These are phyloP conservation scores for Citrus cavaleriei DNA, from an alignment of 345 rosid genomes.

Conservation along the genomic window DNA sequence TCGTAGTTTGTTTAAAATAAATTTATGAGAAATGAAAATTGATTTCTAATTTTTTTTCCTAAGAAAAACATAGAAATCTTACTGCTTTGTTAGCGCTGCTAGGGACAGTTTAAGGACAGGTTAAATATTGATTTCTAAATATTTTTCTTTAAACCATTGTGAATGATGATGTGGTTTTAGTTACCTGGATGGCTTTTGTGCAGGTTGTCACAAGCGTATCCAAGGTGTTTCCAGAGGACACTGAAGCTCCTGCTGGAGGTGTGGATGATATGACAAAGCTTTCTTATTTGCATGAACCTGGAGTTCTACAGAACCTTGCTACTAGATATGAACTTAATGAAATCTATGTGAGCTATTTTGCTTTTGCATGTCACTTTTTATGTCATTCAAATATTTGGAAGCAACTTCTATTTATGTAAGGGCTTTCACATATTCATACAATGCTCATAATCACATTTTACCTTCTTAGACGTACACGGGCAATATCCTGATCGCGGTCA, in stretches of 20 bases:
- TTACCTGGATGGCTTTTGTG: constrained; percentile 7
- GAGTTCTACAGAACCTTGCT: constrained; percentile 71
- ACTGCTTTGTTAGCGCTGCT: not conserved
- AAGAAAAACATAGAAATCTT: not conserved
- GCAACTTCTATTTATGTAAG: not conserved
- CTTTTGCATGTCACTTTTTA: constrained; percentile 3
- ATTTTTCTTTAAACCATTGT: not conserved
- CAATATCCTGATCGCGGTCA: constrained; percentile 80
- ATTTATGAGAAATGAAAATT: not conserved
- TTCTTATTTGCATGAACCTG: constrained; percentile 92
- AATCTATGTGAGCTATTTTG: constrained; percentile 59
- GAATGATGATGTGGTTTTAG: not conserved
- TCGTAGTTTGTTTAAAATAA: too few species aligned
- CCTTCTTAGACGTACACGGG: constrained; percentile 83
- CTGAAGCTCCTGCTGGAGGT: constrained; percentile 86
- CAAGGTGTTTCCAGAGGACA: constrained; percentile 69
- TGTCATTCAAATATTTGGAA: constrained; percentile 10
- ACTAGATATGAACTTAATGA: constrained; percentile 86
- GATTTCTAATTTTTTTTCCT: not conserved
- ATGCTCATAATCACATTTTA: constrained; percentile 16
- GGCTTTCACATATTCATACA: constrained; percentile 14
- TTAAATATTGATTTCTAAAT: not conserved
- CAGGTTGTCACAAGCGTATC: constrained; percentile 69
- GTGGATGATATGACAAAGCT: constrained; percentile 97
- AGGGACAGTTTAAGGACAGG: not conserved